Base-by-base conservation (phyloP, 148 eudicot species). In the Amaranthus palmeri region DNA sequence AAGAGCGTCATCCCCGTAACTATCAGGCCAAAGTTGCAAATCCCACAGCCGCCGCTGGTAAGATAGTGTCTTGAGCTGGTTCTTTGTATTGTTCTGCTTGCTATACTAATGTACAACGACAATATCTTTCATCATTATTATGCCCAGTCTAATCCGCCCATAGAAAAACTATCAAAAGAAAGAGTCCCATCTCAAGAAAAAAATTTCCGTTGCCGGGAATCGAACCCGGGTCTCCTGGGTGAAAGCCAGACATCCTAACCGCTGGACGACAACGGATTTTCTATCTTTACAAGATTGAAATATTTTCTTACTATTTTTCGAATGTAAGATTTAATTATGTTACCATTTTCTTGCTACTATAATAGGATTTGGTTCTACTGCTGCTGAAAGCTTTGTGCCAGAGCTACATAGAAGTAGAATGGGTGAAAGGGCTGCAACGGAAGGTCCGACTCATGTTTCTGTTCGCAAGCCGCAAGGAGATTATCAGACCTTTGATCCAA, bases 181-280 rank as follows among this genome's bases (percentile, higher is more conserved):
- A 25, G 36, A 25, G 36, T 25, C 36, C 36, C 36, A 25, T 25
- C 36, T 25, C 36, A 1, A 25, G 36, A n/a, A 45, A 72, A 69
- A 74, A 15, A 5, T 0, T 85, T 85, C 86, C 88, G 77, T 72
- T 87, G 82, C 85, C 87, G 91, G 88, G 88, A 85, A 85, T 83
- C 84, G 84, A 87, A 87, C 88, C 85, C 86, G 85, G 86, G 90
- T 82, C 86, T 82, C 84, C 84, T 84, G 86, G 90, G 88, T 87
- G 91, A 89, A 87, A 85, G 91, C 89, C 88, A 85, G 90, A 83
- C 80, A 87, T 89, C 91, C 91, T 89, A 87, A 85, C 95, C 88
- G 85, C 88, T 89, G 91, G 95, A 87, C 95, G 86, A 87, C 89
- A 85, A 75, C 77, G 88, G 91, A 87, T 25, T 25, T 25, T n/a